These are phyloP conservation scores for Themeda triandra DNA, from an alignment of 176 grass and related monocot genomes.

Conservation along the genomic window DNA sequence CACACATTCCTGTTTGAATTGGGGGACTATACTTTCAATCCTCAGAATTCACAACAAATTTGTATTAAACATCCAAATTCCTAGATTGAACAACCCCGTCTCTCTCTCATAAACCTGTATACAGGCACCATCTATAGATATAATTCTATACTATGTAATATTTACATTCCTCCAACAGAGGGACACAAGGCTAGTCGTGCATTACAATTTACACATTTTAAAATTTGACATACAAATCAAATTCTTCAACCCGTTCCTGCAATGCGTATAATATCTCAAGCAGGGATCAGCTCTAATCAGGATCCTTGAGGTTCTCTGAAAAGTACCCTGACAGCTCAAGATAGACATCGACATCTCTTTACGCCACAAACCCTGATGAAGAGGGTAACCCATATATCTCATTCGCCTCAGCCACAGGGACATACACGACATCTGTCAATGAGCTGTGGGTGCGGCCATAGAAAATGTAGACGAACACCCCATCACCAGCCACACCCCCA, in stretches of 20 bases:
- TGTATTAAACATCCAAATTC: not conserved
- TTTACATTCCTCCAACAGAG: constrained; percentile 24
- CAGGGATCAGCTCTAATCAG: not conserved
- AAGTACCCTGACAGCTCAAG: not conserved
- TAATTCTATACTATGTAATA: constrained; percentile 5
- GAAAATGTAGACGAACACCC: constrained; percentile 88
- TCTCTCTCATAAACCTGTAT: too few species aligned
- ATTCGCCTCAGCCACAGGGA: constrained; percentile 61
- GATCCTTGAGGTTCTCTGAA: not conserved
- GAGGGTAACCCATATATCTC: constrained; percentile 55
- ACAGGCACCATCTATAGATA: not conserved
- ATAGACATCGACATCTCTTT: not conserved
- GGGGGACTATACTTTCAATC: not conserved
- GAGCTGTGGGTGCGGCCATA: constrained; percentile 90
- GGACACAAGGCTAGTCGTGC: not conserved
- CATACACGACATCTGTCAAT: constrained; percentile 67
- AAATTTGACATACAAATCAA: not conserved
- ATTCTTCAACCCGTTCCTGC: constrained; percentile 9
- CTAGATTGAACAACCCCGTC: not conserved
- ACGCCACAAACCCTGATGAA: constrained; percentile 39
- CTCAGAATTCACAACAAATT: not conserved
- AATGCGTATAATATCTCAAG: not conserved
- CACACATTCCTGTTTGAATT: not conserved
- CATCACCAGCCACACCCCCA: constrained; percentile 76
- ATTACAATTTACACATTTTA: not conserved